Evolutionary conservation across 73 alveolate genomes (phyloP).

Genomic region (Uronychia binucleata): DNA sequence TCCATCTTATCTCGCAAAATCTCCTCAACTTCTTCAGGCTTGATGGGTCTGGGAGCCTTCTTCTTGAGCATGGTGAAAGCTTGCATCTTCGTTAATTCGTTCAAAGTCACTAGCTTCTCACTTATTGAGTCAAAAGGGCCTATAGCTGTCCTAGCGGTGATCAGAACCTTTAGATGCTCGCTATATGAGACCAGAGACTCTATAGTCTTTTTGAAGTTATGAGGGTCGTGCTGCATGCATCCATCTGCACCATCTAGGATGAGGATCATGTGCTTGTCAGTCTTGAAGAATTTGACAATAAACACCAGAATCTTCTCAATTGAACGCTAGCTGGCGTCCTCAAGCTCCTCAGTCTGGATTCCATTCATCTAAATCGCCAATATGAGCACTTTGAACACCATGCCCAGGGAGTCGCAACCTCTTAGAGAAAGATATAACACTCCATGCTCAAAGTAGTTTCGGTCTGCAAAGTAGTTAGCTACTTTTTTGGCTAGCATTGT

Average conservation of each 20-base stretch:
- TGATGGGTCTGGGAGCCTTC: background rate
- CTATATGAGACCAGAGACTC: background rate
- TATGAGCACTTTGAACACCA: slow-evolving; percentile 35
- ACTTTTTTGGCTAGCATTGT: slow-evolving; percentile 46
- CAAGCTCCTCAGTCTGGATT: slow-evolving; percentile 18
- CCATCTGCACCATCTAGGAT: slow-evolving; percentile 2
- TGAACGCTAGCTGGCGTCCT: background rate
- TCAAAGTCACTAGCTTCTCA: slow-evolving; percentile 18
- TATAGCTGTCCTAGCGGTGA: slow-evolving; percentile 4
- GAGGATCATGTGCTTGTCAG: slow-evolving; percentile 19
- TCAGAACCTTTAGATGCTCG: background rate
- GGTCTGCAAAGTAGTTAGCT: slow-evolving; percentile 48
- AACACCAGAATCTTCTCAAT: slow-evolving; percentile 7
- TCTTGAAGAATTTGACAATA: slow-evolving; percentile 7
- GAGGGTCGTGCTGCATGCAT: background rate
- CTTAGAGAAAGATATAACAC: slow-evolving; percentile 27
- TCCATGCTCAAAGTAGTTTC: slow-evolving; percentile 55
- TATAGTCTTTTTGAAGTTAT: background rate
- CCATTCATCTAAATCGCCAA: slow-evolving; percentile 9
- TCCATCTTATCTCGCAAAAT: no score
- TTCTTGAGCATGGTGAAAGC: background rate
- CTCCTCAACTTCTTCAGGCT: slow-evolving; percentile 10
- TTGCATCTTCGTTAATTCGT: slow-evolving; percentile 8
- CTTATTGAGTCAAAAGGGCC: slow-evolving; percentile 4
- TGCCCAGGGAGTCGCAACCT: slow-evolving; percentile 20